Evolutionary conservation across 192 early-diverging fungal genomes (phyloP).

Genomic region (Umbelopsis vinacea): DNA sequence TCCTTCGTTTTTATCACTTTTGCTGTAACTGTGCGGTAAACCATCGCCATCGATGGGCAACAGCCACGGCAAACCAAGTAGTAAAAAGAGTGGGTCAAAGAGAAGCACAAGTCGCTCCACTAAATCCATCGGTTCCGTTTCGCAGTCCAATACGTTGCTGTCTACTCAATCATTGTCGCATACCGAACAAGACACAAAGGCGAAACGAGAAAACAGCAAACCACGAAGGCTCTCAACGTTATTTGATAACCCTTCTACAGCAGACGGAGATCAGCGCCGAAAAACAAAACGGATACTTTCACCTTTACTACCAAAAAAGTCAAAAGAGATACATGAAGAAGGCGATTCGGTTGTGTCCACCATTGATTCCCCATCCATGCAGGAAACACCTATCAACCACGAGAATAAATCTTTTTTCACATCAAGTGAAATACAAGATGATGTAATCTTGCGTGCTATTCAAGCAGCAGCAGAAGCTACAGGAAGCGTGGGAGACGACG

Average conservation of each 20-base stretch:
- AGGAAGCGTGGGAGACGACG: conserved; percentile 5
- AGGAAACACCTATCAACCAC: background rate
- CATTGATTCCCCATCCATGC: background rate
- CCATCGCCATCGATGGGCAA: conserved; percentile 18
- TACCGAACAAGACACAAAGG: background rate
- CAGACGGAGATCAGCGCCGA: background rate
- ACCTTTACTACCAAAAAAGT: conserved; percentile 13
- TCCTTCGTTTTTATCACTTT: conserved; percentile 11
- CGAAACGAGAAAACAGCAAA: background rate
- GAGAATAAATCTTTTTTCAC: background rate
- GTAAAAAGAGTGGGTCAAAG: background rate
- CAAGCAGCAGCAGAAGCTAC: conserved; percentile 17
- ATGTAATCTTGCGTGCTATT: conserved; percentile 1
- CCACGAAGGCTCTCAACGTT: background rate
- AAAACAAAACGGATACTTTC: background rate
- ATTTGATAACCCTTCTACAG: background rate
- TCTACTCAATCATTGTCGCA: background rate
- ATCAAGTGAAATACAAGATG: background rate
- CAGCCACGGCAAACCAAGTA: background rate
- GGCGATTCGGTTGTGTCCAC: background rate
- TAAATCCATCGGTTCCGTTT: background rate
- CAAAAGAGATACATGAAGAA: background rate
- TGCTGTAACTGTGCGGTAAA: conserved; percentile 10
- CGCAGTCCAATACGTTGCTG: background rate
- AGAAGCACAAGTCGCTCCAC: background rate